A percentile compares a stretch with the other conserved stretches of the same genome.
phyloP scores from a whole-genome alignment of 2,329 filamentous ascomycete species.

The Ophiosphaerella herpotricha region DNA sequence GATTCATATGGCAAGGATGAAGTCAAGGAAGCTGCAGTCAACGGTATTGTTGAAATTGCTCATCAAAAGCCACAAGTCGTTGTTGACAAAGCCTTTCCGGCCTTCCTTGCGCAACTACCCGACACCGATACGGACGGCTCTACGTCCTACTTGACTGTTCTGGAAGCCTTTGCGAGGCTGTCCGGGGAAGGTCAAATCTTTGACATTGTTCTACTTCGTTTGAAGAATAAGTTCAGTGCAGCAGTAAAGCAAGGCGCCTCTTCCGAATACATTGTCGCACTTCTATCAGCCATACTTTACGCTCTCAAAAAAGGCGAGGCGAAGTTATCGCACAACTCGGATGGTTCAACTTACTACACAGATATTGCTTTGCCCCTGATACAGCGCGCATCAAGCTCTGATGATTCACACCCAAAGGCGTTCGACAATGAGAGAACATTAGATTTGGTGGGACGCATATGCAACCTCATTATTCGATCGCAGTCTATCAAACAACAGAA shows the following conservation, averaged over 20 bases:
- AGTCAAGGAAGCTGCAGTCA: conserved; percentile 62
- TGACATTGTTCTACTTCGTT: conserved; percentile 64
- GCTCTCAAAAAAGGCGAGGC: conserved; percentile 61
- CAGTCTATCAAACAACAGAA: conserved; percentile 57
- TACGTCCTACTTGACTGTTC: conserved; percentile 56
- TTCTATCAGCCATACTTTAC: conserved; percentile 66
- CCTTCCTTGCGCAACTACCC: conserved; percentile 67
- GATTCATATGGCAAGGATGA: conserved; percentile 61
- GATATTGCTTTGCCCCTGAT: conserved; percentile 53
- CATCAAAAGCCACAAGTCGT: conserved; percentile 65
- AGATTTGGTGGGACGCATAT: conserved; percentile 64
- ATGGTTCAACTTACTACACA: conserved; percentile 51
- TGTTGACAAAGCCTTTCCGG: conserved; percentile 67
- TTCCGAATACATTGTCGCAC: conserved; percentile 60
- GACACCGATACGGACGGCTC: conserved; percentile 57
- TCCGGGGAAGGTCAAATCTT: conserved; percentile 66
- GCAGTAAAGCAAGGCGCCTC: conserved; percentile 59
- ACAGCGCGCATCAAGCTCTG: conserved; percentile 40
- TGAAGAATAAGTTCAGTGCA: conserved; percentile 66
- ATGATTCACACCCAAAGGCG: conserved; percentile 34
- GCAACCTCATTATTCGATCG: conserved; percentile 62
- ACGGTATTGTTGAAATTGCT: conserved; percentile 64
- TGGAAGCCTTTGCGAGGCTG: conserved; percentile 68
- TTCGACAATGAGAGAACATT: conserved; percentile 57
- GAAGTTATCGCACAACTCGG: conserved; percentile 52